Percentiles rank a stretch among this genome's conserved stretches.
These are phyloP conservation scores for Fraxinus excelsior DNA, from an alignment of 257 asterid genomes.

Conservation along the genomic window DNA sequence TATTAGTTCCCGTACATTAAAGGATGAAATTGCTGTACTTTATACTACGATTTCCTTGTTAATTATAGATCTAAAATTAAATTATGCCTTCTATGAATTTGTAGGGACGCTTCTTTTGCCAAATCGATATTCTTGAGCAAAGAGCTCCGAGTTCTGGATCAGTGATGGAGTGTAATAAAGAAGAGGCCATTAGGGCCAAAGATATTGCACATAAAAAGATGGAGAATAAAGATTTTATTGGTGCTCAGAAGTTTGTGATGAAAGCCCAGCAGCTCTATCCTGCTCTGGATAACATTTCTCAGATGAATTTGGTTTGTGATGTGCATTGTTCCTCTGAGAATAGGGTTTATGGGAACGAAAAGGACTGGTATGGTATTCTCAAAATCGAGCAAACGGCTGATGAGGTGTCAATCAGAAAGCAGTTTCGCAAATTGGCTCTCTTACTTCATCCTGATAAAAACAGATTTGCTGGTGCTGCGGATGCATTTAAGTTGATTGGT, in stretches of 20 bases:
- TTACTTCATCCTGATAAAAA: slow-evolving; percentile 66
- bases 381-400: slow-evolving; percentile 50
- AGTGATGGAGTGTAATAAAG: slow-evolving; percentile 51
- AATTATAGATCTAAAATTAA: no score
- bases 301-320: slow-evolving; percentile 54
- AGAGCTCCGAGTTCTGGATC: not conserved
- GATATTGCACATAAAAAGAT: slow-evolving; percentile 50
- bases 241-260: slow-evolving; percentile 40
- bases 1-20: not conserved
- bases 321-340: slow-evolving; percentile 54
- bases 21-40: not conserved
- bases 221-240: slow-evolving; percentile 47
- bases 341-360: slow-evolving; percentile 33
- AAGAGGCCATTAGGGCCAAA: slow-evolving; percentile 49
- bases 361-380: slow-evolving; percentile 53
- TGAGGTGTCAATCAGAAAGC: slow-evolving; percentile 43
- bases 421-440: slow-evolving; percentile 50
- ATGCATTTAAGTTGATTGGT: slow-evolving; percentile 53
- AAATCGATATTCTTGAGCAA: not conserved
- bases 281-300: slow-evolving; percentile 38
- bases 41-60: not conserved
- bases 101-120: not conserved
- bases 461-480: slow-evolving; percentile 55
- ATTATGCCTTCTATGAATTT: not conserved
- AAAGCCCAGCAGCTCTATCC: slow-evolving; percentile 52